phyloP scores from a whole-genome alignment of 108 stramenopile species.

The Discostella stelligeroides region DNA sequence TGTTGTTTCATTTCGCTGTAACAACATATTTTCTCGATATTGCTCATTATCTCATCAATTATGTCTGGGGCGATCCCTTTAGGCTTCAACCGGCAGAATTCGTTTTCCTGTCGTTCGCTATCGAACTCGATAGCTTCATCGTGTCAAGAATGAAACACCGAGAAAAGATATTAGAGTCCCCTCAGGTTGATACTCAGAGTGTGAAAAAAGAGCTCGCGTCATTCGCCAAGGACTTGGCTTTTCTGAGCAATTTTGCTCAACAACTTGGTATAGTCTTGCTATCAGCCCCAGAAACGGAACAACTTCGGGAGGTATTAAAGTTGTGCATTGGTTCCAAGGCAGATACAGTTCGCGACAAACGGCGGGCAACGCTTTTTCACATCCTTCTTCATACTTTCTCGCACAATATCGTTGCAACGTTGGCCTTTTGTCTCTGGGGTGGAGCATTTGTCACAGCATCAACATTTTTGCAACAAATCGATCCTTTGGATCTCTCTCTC shows the following conservation, averaged over 20 bases:
- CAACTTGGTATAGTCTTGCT: slow-evolving; percentile 81
- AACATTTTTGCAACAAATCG: slow-evolving; percentile 63
- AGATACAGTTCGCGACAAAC: slow-evolving; percentile 51
- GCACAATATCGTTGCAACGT: slow-evolving; percentile 75
- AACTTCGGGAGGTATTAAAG: slow-evolving; percentile 62
- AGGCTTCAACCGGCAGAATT: slow-evolving; percentile 86
- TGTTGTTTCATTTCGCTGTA: neutral
- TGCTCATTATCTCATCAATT: neutral
- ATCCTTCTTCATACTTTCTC: slow-evolving; percentile 81
- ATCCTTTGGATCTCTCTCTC: slow-evolving; percentile 78
- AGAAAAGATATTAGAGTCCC: slow-evolving; percentile 26
- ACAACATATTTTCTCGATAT: neutral
- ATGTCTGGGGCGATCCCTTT: slow-evolving; percentile 20
- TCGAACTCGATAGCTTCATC: slow-evolving; percentile 76
- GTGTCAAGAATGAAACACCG: slow-evolving; percentile 20
- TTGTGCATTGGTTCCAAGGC: slow-evolving; percentile 66
- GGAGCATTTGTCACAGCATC: slow-evolving; percentile 84
- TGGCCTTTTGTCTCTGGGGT: slow-evolving; percentile 82
- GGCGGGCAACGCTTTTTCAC: slow-evolving; percentile 68
- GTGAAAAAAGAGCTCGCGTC: slow-evolving; percentile 37
- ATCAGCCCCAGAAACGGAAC: slow-evolving; percentile 66
- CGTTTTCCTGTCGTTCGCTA: slow-evolving; percentile 81
- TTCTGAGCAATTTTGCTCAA: slow-evolving; percentile 82
- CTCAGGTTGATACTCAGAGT: slow-evolving; percentile 30
- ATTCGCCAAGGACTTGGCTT: slow-evolving; percentile 67